A percentile compares a stretch with the other conserved stretches of the same genome.
These are phyloP conservation scores for Mortierella claussenii DNA, from an alignment of 192 early-diverging fungal genomes.

Conservation along the genomic window DNA sequence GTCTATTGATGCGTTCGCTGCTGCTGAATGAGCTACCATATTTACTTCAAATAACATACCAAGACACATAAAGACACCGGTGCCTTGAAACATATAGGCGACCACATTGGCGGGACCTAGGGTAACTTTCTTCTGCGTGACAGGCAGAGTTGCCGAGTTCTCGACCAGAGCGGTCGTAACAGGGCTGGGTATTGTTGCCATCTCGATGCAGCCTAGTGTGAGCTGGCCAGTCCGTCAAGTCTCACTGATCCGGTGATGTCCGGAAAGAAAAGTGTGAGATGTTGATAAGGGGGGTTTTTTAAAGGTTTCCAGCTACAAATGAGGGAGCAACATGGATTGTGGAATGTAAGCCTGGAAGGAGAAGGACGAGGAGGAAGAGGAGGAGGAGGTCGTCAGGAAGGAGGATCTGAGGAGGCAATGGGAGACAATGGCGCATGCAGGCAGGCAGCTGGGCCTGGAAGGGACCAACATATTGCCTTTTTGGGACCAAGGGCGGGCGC, in stretches of 20 bases:
- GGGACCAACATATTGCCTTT: too few relatives aligned
- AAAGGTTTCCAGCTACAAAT: too few relatives aligned
- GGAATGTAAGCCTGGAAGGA: not conserved
- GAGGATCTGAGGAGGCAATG: not conserved
- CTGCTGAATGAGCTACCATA: too few relatives aligned
- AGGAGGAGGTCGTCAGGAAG: not conserved
- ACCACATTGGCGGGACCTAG: conserved; percentile 38
- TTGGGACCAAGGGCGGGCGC: too few relatives aligned
- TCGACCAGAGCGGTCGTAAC: conserved; percentile 29
- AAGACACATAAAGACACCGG: conserved; percentile 50
- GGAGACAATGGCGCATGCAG: too few relatives aligned
- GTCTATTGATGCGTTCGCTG: too few relatives aligned
- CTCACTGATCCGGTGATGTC: too few relatives aligned
- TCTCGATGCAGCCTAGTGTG: not conserved
- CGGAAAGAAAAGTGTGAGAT: too few relatives aligned
- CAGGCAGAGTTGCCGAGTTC: conserved; percentile 8
- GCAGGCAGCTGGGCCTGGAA: too few relatives aligned
- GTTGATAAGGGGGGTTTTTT: too few relatives aligned
- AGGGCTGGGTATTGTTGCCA: conserved; percentile 41
- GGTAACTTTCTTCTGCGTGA: conserved; percentile 37
- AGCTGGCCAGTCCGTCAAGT: not conserved
- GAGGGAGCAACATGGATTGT: too few relatives aligned
- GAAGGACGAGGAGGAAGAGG: not conserved
- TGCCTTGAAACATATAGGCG: conserved; percentile 52
- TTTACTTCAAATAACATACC: too few relatives aligned